Base-by-base conservation (phyloP, 2,329 filamentous ascomycete species). In the Purpureocillium lavendulum region DNA sequence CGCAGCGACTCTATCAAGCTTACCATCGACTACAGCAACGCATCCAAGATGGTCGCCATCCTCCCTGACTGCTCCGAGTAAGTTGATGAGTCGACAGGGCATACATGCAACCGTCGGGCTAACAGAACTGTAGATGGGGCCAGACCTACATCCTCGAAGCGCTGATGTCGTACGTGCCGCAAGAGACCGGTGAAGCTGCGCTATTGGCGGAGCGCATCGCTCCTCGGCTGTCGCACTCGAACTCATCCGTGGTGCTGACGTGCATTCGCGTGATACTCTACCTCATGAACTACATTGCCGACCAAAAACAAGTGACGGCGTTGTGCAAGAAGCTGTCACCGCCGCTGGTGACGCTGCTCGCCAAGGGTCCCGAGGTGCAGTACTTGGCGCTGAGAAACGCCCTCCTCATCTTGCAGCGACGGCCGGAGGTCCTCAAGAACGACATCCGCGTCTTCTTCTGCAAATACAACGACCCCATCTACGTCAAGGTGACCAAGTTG, bases 381-480 rank as follows among this genome's bases (percentile, higher is more conserved):
- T 98, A 98, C 57, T 74, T 98, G 7, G 92, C 92, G 0, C 73
- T 98, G 14, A 76, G 92, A 46, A 98, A 98, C 57, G 92, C 92
- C 0, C 73, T 98, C 2, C 71, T 98, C 12, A 98, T 98, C 50
- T 69, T 98, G 38, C 92, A 98, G 60, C 76, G 90, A 52, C 76
- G 90, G 40, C 92, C 92, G 0, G 92, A 97, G 55, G 90, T 98
- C 8, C 65, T 98, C 39, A 80, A 88, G 47, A 97, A 96, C 62
- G 92, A 98, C 61, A 97, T 98, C 46, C 80, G 92, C 35, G 92
- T 98, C 26, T 98, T 98, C 67, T 98, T 98, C 66, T 98, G 92
- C 79, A 98, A 98, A 71, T 98, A 98, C 66, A 98, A 98, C 60
- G 92, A 98, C 57, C 92, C 92, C 0, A 98, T 98, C 48, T 98